Evolutionary conservation across 139 green algal genomes (phyloP).

Genomic region (Tetradesmus lagerheimii): DNA sequence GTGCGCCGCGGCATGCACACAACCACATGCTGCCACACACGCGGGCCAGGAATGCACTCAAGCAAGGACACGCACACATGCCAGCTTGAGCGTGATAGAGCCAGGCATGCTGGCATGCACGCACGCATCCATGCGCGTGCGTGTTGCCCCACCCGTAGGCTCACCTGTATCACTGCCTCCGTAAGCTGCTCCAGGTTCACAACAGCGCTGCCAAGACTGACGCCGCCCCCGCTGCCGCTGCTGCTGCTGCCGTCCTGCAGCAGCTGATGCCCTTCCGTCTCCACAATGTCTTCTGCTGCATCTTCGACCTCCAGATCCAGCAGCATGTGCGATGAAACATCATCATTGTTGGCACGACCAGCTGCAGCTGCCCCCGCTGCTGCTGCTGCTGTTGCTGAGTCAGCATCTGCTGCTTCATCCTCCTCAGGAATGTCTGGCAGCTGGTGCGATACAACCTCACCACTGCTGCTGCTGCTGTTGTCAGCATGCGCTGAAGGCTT

Average conservation of each 20-base stretch:
- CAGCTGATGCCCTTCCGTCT: background rate
- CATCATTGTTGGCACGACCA: background rate
- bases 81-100: too few relatives aligned
- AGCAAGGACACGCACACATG: background rate
- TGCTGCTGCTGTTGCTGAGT: background rate
- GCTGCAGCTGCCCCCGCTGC: background rate
- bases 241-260: conserved; percentile 19
- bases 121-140: background rate
- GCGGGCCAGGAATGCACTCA: background rate
- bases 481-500: background rate
- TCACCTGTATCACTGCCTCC: conserved; percentile 25
- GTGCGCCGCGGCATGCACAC: too few relatives aligned
- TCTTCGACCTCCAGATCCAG: conserved; percentile 37
- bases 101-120: too few relatives aligned
- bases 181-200: conserved; percentile 33
- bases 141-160: background rate
- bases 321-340: conserved; percentile 29
- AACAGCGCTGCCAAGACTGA: conserved; percentile 25
- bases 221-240: conserved; percentile 7
- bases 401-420: background rate
- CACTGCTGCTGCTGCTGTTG: conserved; percentile 6
- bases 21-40: background rate
- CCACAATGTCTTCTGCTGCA: background rate
- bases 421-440: background rate
- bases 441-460: background rate